phyloP scores from a whole-genome alignment of 2,329 filamentous ascomycete species.

The Colletotrichum godetiae region DNA sequence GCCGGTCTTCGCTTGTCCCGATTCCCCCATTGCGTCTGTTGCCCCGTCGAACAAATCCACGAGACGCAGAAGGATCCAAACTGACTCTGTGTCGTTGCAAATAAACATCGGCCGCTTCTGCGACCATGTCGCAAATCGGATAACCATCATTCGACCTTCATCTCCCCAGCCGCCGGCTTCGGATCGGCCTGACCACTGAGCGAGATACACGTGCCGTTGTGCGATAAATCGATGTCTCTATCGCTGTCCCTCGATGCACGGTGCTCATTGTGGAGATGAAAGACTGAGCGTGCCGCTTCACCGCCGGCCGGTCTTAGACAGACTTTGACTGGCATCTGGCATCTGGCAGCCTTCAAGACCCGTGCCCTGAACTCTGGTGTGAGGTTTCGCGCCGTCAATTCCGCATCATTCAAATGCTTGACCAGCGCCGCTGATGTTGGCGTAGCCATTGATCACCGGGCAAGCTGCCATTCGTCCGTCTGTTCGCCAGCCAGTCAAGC shows the following conservation, averaged over 20 bases:
- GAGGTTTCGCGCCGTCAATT: conserved; percentile 14
- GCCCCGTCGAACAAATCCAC: conserved; percentile 28
- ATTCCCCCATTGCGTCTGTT: conserved; percentile 30
- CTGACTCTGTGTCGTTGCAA: not conserved
- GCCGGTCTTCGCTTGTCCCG: not conserved
- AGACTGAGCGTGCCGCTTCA: conserved; percentile 32
- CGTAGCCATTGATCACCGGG: not conserved
- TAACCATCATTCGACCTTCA: conserved; percentile 15
- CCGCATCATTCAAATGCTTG: conserved; percentile 32
- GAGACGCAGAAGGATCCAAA: not conserved
- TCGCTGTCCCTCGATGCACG: conserved; percentile 16
- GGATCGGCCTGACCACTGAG: conserved; percentile 11
- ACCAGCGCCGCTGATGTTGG: conserved; percentile 28
- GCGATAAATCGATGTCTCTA: conserved; percentile 14
- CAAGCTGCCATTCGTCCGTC: conserved; percentile 21
- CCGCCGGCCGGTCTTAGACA: conserved; percentile 32
- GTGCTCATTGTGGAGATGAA: conserved; percentile 33
- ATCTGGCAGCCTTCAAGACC: conserved; percentile 15
- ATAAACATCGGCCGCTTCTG: conserved; percentile 24
- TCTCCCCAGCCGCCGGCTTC: conserved; percentile 14
- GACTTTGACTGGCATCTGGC: conserved; percentile 28
- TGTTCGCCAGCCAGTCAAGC: conserved; percentile 19
- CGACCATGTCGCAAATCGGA: conserved; percentile 3
- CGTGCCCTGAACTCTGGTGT: conserved; percentile 9
- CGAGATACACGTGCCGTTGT: conserved; percentile 22